Percentiles rank a stretch among this genome's conserved stretches.
These are phyloP conservation scores for Venturia carpophila DNA, from an alignment of 2,329 filamentous ascomycete species.

Conservation along the genomic window DNA sequence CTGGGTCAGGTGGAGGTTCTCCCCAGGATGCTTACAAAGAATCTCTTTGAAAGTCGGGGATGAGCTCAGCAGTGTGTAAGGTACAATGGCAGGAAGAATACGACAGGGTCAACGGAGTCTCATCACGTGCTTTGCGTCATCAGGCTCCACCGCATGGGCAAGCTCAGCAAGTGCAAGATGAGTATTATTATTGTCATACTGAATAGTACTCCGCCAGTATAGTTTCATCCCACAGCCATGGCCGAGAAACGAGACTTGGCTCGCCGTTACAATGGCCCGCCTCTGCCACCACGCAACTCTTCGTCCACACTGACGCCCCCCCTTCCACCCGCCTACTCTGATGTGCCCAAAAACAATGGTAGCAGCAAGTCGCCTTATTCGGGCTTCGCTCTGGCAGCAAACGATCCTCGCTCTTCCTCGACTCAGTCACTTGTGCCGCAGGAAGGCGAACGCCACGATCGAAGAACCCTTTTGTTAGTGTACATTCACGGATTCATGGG, in stretches of 20 bases:
- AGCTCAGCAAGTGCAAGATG: background rate
- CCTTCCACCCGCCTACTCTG: background rate
- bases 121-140: background rate
- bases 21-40: too few relatives aligned
- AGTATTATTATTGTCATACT: background rate
- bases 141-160: background rate
- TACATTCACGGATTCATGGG: slow-evolving; percentile 92
- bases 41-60: too few relatives aligned
- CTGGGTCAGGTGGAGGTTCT: too few relatives aligned
- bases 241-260: slow-evolving; percentile 1
- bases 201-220: background rate
- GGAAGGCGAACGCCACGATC: slow-evolving; percentile 29
- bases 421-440: slow-evolving; percentile 38
- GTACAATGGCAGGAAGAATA: too few relatives aligned
- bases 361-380: slow-evolving; percentile 11
- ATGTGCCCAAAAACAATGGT: background rate
- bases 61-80: too few relatives aligned
- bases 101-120: too few relatives aligned
- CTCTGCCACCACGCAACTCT: slow-evolving; percentile 4
- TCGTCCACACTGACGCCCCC: background rate
- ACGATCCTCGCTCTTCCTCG: slow-evolving; percentile 40
- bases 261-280: slow-evolving; percentile 3
- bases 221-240: background rate
- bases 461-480: slow-evolving; percentile 59
- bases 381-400: background rate